These are phyloP conservation scores for Dothideomycetes sp. DNA, from an alignment of 2,329 filamentous ascomycete species.

Conservation along the genomic window DNA sequence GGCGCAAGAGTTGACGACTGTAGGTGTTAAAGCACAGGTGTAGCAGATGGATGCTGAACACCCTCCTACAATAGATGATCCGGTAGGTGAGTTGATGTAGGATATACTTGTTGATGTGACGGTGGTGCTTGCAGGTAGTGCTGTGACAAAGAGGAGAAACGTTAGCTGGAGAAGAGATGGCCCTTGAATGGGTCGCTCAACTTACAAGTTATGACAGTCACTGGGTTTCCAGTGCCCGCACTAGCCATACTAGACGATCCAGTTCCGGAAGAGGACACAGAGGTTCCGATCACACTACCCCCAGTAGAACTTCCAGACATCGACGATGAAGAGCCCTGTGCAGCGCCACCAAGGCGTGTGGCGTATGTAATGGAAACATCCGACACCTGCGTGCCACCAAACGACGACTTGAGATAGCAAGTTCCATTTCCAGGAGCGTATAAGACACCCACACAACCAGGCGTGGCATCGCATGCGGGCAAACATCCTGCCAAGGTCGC, in stretches of 20 bases:
- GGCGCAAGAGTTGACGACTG: constrained; percentile 11
- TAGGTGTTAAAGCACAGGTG: constrained; percentile 18
- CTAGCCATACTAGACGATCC: too few species aligned
- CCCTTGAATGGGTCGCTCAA: too few species aligned
- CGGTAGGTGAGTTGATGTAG: constrained; percentile 1
- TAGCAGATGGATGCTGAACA: constrained; percentile 16
- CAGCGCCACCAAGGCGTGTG: too few species aligned
- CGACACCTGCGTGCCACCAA: constrained; percentile 9
- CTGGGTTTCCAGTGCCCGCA: too few species aligned
- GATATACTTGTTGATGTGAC: constrained; percentile 5
- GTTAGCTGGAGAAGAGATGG: too few species aligned
- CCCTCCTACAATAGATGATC: background rate
- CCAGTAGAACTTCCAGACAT: too few species aligned
- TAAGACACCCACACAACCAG: constrained; percentile 13
- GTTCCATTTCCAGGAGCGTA: constrained; percentile 9
- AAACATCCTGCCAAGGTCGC: constrained; percentile 12
- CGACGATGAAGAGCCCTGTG: too few species aligned
- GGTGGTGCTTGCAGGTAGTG: constrained; percentile 8
- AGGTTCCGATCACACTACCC: too few species aligned
- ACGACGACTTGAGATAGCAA: constrained; percentile 15
- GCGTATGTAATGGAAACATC: background rate
- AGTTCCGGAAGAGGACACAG: too few species aligned
- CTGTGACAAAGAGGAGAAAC: too few species aligned
- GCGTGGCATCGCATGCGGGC: constrained; percentile 11
- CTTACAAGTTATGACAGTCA: too few species aligned